Evolutionary conservation across 2,329 filamentous ascomycete species (phyloP).

Genomic region (Ampelomyces quisqualis): DNA sequence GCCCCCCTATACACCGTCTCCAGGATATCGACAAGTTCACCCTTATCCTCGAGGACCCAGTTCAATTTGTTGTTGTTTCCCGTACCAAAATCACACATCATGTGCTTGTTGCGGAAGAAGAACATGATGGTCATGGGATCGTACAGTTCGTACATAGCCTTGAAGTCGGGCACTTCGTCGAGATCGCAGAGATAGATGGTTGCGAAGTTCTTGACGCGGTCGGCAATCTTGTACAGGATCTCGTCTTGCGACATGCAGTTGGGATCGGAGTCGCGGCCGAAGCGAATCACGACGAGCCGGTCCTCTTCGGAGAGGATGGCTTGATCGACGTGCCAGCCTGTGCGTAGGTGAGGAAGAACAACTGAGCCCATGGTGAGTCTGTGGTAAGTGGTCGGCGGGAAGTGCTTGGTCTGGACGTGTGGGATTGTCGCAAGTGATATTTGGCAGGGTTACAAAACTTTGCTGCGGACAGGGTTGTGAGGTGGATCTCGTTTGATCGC

Average conservation of each 20-base stretch:
- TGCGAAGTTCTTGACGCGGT: conserved; percentile 89
- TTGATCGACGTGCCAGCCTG: conserved; percentile 98
- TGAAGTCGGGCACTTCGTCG: conserved; percentile 67
- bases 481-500: not conserved
- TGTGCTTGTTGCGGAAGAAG: conserved; percentile 98
- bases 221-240: conserved; percentile 90
- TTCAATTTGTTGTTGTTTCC: conserved; percentile 99
- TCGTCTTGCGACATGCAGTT: conserved; percentile 87
- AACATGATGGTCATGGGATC: conserved; percentile 95
- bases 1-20: conserved; percentile 98
- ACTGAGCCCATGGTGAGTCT: conserved; percentile 70
- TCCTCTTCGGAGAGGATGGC: conserved; percentile 79
- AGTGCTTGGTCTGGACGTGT: not conserved
- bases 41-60: conserved; percentile 95
- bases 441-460: not conserved
- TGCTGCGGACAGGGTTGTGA: not conserved
- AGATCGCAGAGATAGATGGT: conserved; percentile 84
- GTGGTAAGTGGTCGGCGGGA: not conserved
- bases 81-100: conserved; percentile 95
- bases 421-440: not conserved
- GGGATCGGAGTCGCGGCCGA: conserved; percentile 81
- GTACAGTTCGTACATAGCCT: conserved; percentile 90
- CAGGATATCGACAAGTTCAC: conserved; percentile 97
- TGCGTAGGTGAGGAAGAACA: conserved; percentile 84
- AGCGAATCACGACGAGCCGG: conserved; percentile 88